Evolutionary conservation across 495 filamentous ascomycete genomes (phyloP), one percentile per base, ranked within the genome.

Genomic region (Cenococcum geophilum): DNA sequence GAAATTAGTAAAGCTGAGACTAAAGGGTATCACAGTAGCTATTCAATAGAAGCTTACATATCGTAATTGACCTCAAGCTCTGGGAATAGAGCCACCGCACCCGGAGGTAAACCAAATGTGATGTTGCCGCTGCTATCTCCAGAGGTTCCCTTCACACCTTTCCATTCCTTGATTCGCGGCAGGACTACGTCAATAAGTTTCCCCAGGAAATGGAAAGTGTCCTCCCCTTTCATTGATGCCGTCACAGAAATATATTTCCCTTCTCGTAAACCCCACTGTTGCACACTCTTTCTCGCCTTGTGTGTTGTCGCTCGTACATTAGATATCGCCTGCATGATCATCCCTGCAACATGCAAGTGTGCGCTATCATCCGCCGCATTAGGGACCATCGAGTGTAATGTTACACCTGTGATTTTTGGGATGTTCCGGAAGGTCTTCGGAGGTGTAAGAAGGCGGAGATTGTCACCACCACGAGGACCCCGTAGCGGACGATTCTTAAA

Each of bases 151-250:
- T 81, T 77, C 37, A 96, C 79, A 59, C 93, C 93, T 58, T 80
- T 79, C 84, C 89, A 98, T 59, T 98, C 93, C 79, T 97, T 98
- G 68, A 97, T 92, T 68, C 84, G 85, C 54, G 93, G 93, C 71
- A 97, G 78, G 8, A 98, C 95, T 4, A 97, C 77, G 74, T 96
- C 87, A 42, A 96, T 78, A 65, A 87, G 73, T 76, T 92, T 91
- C 54, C 89, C 83, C 43, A 98, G 65, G 73, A 97, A 97, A 71
- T 95, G 83, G 61, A 88, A 91, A 71, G 95, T 92, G 53, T 86
- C 82, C 73, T 93, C 86, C 16, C 89, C 88, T 34, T 78, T 74
- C 49, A 97, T 70, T 42, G 87, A 83, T 22, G 83, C 84, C 76
- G 81, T 93, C 73, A 83, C 84, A 68, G 76, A 83, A 55, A 83